Evolutionary conservation across 495 filamentous ascomycete species (phyloP).

Genomic region (Penicillium verhagenii): DNA sequence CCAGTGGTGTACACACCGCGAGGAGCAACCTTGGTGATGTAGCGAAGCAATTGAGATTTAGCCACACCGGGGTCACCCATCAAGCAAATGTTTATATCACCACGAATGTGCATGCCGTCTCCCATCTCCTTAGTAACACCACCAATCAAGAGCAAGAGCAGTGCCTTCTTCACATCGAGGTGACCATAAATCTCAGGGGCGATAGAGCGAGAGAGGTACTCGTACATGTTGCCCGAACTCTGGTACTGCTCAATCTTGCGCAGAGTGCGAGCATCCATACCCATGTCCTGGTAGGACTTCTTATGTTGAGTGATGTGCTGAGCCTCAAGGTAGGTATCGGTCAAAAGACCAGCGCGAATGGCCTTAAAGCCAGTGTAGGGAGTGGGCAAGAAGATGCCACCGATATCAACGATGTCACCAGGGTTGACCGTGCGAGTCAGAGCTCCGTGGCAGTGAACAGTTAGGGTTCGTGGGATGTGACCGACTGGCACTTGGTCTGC

Average conservation of each 20-base stretch:
- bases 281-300: slow-evolving; percentile 89
- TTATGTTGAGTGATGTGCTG: slow-evolving; percentile 94
- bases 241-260: slow-evolving; percentile 78
- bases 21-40: slow-evolving; percentile 96
- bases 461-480: slow-evolving; percentile 89
- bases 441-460: slow-evolving; percentile 83
- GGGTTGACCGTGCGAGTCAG: slow-evolving; percentile 84
- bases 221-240: slow-evolving; percentile 86
- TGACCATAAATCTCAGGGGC: slow-evolving; percentile 97
- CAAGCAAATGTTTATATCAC: slow-evolving; percentile 96
- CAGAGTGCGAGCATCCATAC: slow-evolving; percentile 71
- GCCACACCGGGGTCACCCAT: slow-evolving; percentile 99
- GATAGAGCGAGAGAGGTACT: slow-evolving; percentile 90
- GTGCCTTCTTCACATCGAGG: slow-evolving; percentile 94
- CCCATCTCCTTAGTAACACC: slow-evolving; percentile 97
- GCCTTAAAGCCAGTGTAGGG: slow-evolving; percentile 98
- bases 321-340: slow-evolving; percentile 95
- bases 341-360: slow-evolving; percentile 89
- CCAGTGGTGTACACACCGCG: slow-evolving; percentile 97
- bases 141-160: slow-evolving; percentile 89
- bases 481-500: slow-evolving; percentile 97
- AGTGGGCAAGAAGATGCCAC: slow-evolving; percentile 93
- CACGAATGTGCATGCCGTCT: slow-evolving; percentile 96
- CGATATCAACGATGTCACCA: slow-evolving; percentile 89
- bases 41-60: slow-evolving; percentile 96